phyloP scores from a whole-genome alignment of 176 grass and related monocot species.

The Luzula sylvatica region DNA sequence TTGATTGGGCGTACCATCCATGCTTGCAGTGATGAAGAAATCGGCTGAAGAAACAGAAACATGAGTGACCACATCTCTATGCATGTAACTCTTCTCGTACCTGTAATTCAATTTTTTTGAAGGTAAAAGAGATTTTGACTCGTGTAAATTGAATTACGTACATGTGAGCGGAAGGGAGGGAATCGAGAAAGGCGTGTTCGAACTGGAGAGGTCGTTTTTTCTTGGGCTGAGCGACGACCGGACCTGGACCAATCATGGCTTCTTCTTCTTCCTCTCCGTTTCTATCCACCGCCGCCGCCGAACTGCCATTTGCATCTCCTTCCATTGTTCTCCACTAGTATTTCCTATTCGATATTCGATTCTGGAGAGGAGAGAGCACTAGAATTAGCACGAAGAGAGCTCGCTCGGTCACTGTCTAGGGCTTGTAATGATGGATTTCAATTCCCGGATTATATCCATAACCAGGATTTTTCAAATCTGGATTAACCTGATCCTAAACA shows the following conservation, averaged over 20 bases:
- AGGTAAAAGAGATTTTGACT: not conserved
- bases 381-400: not conserved
- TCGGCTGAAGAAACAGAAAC: slow-evolving; percentile 64
- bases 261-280: slow-evolving; percentile 27
- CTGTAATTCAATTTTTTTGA: slow-evolving; percentile 22
- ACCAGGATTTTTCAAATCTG: too few relatives aligned
- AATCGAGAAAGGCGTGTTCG: slow-evolving; percentile 86
- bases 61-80: slow-evolving; percentile 89
- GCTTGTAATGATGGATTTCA: not conserved
- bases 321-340: slow-evolving; percentile 11
- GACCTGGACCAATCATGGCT: slow-evolving; percentile 53
- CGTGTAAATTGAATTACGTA: slow-evolving; percentile 21
- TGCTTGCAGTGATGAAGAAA: slow-evolving; percentile 94
- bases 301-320: slow-evolving; percentile 21
- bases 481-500: too few relatives aligned
- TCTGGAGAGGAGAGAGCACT: not conserved
- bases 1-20: slow-evolving; percentile 71
- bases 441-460: too few relatives aligned
- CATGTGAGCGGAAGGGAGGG: slow-evolving; percentile 81
- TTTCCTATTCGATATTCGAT: not conserved
- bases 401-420: not conserved
- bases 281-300: slow-evolving; percentile 19
- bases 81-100: slow-evolving; percentile 99
- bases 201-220: slow-evolving; percentile 92
- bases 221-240: slow-evolving; percentile 33